phyloP scores from a whole-genome alignment of 331 rosid genomes.

The Saraca asoca region DNA sequence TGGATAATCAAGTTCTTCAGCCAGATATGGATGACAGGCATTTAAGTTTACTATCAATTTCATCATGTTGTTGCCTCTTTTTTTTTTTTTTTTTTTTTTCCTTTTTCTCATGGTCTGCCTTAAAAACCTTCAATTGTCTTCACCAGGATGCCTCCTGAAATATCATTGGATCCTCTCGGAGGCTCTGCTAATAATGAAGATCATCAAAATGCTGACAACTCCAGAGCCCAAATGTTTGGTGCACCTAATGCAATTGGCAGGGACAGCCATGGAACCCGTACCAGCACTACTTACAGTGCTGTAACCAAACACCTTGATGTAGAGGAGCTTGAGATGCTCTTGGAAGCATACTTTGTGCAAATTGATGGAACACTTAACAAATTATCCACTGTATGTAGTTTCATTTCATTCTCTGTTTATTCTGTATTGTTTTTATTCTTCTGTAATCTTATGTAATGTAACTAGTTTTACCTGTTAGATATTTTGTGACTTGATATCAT shows the following conservation, averaged over 20 bases:
- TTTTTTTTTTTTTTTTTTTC: not conserved
- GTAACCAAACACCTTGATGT: slow-evolving; percentile 78
- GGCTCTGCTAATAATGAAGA: slow-evolving; percentile 24
- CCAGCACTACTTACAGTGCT: slow-evolving; percentile 64
- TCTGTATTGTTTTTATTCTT: not conserved
- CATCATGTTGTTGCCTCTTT: not conserved
- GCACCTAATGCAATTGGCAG: slow-evolving; percentile 36
- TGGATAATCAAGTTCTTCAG: slow-evolving; percentile 43
- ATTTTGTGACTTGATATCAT: not conserved
- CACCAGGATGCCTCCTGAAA: slow-evolving; percentile 34
- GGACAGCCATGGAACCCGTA: slow-evolving; percentile 68
- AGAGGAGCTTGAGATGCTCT: slow-evolving; percentile 97
- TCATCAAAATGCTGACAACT: slow-evolving; percentile 31
- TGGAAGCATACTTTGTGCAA: slow-evolving; percentile 98
- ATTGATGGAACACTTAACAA: slow-evolving; percentile 92
- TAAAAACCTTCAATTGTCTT: not conserved
- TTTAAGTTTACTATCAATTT: slow-evolving; percentile 16
- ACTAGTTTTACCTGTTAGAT: no score
- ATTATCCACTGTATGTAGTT: slow-evolving; percentile 74
- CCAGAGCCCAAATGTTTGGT: slow-evolving; percentile 43
- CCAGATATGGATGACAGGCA: slow-evolving; percentile 55
- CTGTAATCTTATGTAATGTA: not conserved
- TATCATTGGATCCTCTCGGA: slow-evolving; percentile 38
- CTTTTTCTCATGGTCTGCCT: not conserved
- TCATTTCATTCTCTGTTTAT: not conserved